Evolutionary conservation across 345 rosid genomes (phyloP).

Genomic region (Acer negundo): DNA sequence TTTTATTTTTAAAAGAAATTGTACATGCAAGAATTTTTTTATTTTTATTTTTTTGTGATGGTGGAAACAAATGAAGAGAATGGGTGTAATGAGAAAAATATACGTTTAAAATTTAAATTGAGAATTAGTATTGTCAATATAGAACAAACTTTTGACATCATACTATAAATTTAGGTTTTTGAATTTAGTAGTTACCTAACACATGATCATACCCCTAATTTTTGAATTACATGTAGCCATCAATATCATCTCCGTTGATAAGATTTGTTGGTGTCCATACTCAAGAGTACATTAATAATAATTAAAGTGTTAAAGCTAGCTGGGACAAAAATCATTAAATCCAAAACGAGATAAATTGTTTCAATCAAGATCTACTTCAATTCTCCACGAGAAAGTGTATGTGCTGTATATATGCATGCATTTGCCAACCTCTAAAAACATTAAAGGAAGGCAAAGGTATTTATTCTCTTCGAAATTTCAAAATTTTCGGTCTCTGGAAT

Average conservation of each 20-base stretch:
- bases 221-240: neutral
- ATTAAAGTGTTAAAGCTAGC: neutral
- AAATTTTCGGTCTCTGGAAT: conserved; percentile 38
- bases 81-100: too few species aligned
- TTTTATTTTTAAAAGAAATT: too few species aligned
- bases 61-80: too few species aligned
- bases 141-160: neutral
- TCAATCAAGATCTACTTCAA: neutral
- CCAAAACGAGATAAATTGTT: neutral
- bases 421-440: conserved; percentile 26
- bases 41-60: too few species aligned
- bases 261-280: neutral
- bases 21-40: too few species aligned
- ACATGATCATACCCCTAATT: neutral
- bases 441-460: conserved; percentile 23
- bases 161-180: too few species aligned
- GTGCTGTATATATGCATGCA: conserved; percentile 8
- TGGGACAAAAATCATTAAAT: neutral
- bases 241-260: neutral
- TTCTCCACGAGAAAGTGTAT: conserved; percentile 6
- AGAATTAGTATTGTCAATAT: neutral
- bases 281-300: neutral
- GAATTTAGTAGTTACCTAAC: too few species aligned
- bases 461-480: conserved; percentile 16
- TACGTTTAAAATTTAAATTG: neutral